Evolutionary conservation across 2,329 filamentous ascomycete species (phyloP).

Genomic region (Alternaria ventricosa): DNA sequence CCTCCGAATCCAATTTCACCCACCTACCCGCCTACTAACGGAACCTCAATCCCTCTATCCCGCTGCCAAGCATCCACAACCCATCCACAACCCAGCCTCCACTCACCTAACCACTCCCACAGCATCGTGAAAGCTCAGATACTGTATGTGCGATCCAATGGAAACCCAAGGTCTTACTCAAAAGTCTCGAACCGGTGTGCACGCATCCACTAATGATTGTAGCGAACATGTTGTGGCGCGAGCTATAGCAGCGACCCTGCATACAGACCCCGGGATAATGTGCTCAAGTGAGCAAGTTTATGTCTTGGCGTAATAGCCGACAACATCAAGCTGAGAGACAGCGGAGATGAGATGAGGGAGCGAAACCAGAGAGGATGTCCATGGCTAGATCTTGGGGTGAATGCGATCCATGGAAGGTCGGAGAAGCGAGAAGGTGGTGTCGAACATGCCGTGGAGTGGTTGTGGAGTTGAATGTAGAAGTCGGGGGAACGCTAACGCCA

Average conservation of each 20-base stretch:
- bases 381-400: background rate
- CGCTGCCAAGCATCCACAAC: slow-evolving; percentile 14
- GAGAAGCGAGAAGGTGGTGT: background rate
- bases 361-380: no score
- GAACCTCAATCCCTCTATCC: background rate
- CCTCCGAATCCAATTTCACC: background rate
- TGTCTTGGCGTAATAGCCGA: slow-evolving; percentile 17
- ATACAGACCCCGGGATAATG: slow-evolving; percentile 23
- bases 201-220: no score
- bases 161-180: no score
- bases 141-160: slow-evolving; percentile 1
- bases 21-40: background rate
- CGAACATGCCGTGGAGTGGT: accelerated
- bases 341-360: background rate
- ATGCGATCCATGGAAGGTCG: background rate
- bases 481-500: background rate
- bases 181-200: no score
- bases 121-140: slow-evolving; percentile 1
- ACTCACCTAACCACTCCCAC: slow-evolving; percentile 2
- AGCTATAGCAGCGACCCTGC: slow-evolving; percentile 30
- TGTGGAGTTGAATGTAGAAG: background rate
- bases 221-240: no score
- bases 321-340: background rate
- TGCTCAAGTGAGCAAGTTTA: slow-evolving; percentile 39
- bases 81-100: no score